A percentile compares a stretch with the other conserved stretches of the same genome.
These are phyloP conservation scores for Stemphylium vesicarium DNA, from an alignment of 2,329 filamentous ascomycete species.

Conservation along the genomic window DNA sequence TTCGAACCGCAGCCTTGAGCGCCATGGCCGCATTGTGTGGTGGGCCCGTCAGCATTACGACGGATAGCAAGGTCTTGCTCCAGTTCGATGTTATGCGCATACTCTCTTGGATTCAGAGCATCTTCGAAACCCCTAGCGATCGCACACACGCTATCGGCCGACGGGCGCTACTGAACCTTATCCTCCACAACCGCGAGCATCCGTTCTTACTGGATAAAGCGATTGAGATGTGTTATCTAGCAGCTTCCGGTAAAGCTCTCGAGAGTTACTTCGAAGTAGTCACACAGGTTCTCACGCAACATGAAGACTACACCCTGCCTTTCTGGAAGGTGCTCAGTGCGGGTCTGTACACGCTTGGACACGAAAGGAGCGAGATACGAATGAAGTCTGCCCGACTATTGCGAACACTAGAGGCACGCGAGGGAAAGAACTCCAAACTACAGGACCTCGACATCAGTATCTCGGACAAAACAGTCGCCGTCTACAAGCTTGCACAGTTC, in stretches of 20 bases:
- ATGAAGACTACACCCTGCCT: slow-evolving; percentile 79
- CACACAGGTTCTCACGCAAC: slow-evolving; percentile 82
- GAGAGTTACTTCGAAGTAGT: slow-evolving; percentile 97
- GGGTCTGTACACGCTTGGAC: slow-evolving; percentile 89
- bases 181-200: slow-evolving; percentile 88
- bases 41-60: slow-evolving; percentile 82
- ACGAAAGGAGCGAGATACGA: slow-evolving; percentile 85
- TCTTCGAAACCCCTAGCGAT: slow-evolving; percentile 91
- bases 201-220: slow-evolving; percentile 86
- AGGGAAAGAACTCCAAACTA: slow-evolving; percentile 85
- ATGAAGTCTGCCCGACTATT: slow-evolving; percentile 86
- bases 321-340: slow-evolving; percentile 92
- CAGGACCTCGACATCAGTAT: slow-evolving; percentile 99
- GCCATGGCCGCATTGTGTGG: slow-evolving; percentile 94
- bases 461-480: slow-evolving; percentile 96
- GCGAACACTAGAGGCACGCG: slow-evolving; percentile 79
- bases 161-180: slow-evolving; percentile 85
- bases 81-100: slow-evolving; percentile 93
- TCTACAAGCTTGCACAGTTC: slow-evolving; percentile 97
- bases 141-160: slow-evolving; percentile 89
- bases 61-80: slow-evolving; percentile 83
- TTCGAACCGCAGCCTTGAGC: slow-evolving; percentile 87
- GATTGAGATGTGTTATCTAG: slow-evolving; percentile 87
- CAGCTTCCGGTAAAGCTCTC: slow-evolving; percentile 79
- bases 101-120: slow-evolving; percentile 93